A percentile compares a stretch with the other conserved stretches of the same genome.
phyloP scores from a whole-genome alignment of 164 flowering plant species.

The Stephania cephalantha region DNA sequence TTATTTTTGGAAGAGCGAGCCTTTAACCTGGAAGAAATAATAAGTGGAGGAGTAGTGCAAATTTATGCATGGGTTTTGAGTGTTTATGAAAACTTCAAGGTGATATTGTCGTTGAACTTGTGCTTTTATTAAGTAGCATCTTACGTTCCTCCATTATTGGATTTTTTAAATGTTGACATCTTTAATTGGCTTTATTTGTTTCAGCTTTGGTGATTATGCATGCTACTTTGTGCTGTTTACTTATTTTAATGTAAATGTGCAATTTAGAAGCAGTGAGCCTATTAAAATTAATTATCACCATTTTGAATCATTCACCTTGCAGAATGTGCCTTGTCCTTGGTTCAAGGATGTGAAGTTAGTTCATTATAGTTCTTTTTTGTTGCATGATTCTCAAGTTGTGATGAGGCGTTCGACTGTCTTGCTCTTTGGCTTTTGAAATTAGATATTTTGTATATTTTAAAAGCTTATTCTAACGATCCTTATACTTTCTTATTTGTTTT shows the following conservation, averaged over 20 bases:
- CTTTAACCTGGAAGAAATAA: no score
- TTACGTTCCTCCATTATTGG: not conserved
- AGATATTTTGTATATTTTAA: not conserved
- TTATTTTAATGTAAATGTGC: no score
- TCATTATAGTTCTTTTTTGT: not conserved
- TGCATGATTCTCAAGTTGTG: not conserved
- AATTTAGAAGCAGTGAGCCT: no score
- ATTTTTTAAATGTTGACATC: not conserved
- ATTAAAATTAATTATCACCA: no score
- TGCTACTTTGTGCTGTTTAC: no score
- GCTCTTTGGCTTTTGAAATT: not conserved
- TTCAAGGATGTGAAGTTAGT: not conserved
- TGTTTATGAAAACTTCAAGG: not conserved
- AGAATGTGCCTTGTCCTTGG: not conserved
- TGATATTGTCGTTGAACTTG: not conserved
- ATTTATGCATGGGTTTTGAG: not conserved
- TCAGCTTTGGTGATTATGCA: not conserved
- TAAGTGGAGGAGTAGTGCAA: no score
- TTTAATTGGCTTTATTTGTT: not conserved
- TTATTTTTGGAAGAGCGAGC: no score
- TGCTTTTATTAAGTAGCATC: not conserved
- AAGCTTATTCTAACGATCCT: not conserved
- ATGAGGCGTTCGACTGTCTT: not conserved
- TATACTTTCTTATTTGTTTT: not conserved
- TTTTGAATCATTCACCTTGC: no score